phyloP scores from a whole-genome alignment of 2,329 filamentous ascomycete species.

The Cladophialophora carrionii region DNA sequence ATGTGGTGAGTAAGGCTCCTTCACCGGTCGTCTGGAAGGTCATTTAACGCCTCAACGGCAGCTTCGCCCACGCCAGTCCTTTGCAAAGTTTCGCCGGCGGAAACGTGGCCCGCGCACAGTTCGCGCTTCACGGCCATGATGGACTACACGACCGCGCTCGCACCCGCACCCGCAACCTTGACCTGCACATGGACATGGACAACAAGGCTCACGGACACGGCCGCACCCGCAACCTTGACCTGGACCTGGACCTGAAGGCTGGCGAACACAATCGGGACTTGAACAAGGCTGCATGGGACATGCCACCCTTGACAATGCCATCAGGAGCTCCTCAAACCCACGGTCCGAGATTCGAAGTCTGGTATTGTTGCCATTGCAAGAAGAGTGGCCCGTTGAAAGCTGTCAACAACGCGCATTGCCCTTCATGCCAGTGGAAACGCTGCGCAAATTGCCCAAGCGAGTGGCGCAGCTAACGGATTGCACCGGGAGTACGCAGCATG shows the following conservation, averaged over 20 bases:
- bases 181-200: neutral
- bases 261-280: neutral
- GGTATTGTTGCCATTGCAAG: neutral
- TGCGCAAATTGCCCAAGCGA: neutral
- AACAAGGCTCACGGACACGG: neutral
- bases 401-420: neutral
- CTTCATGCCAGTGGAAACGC: neutral
- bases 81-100: neutral
- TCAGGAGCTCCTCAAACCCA: conserved; percentile 8
- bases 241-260: too few species aligned
- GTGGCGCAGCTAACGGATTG: neutral
- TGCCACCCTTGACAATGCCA: neutral
- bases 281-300: neutral
- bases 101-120: neutral
- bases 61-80: neutral
- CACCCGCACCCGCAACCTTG: too few species aligned
- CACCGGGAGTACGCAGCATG: neutral
- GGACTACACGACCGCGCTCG: neutral
- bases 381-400: neutral
- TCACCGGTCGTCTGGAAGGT: neutral
- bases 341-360: neutral
- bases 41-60: neutral
- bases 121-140: neutral
- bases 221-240: neutral
- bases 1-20: neutral